Evolutionary conservation across 106 monocot genomes (phyloP).

Genomic region (Phalaenopsis aphrodite): DNA sequence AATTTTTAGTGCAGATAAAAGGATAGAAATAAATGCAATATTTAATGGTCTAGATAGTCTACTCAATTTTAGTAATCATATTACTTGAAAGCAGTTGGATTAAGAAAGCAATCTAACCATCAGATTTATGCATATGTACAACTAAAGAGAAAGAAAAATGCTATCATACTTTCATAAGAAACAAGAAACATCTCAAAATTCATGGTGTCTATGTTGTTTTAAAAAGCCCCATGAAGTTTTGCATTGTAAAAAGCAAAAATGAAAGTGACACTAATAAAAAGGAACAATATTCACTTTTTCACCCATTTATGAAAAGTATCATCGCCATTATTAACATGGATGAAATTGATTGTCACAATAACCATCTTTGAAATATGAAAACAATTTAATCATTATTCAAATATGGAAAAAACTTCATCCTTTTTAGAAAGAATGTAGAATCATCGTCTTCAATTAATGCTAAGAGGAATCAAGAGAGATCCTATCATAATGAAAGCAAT

Average conservation of each 20-base stretch:
- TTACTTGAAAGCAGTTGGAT: neutral
- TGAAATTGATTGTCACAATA: neutral
- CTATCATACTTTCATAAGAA: neutral
- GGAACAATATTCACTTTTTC: no score
- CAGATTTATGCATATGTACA: neutral
- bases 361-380: neutral
- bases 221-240: neutral
- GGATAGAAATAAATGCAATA: no score
- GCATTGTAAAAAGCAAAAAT: neutral
- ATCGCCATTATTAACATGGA: no score
- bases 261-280: neutral
- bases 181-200: neutral
- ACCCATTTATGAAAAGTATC: no score
- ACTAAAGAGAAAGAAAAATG: neutral
- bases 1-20: no score
- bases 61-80: neutral
- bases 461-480: no score
- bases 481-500: no score
- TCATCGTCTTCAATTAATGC: no score
- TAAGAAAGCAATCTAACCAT: neutral
- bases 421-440: no score
- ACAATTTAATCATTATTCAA: no score
- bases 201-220: no score
- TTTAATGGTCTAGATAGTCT: neutral
- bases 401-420: no score